These are phyloP conservation scores for Fusarium sublunatum DNA, from an alignment of 2,329 filamentous ascomycete genomes.

Conservation along the genomic window DNA sequence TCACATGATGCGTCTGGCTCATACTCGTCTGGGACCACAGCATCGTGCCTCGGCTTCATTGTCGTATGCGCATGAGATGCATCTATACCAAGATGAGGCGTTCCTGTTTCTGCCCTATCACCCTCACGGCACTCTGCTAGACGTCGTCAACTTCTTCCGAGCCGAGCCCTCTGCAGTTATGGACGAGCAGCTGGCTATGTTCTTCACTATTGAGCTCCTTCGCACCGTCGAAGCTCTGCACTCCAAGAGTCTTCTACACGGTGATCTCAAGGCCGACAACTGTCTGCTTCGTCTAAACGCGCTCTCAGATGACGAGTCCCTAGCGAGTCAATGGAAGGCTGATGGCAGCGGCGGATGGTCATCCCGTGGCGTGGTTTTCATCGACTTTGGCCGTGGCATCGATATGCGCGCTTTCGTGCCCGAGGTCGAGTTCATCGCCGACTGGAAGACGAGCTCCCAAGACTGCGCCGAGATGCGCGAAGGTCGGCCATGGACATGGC, in stretches of 20 bases:
- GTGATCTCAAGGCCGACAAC: conserved; percentile 96
- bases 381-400: conserved; percentile 94
- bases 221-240: conserved; percentile 91
- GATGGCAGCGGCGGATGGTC: conserved; percentile 83
- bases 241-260: conserved; percentile 81
- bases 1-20: conserved; percentile 88
- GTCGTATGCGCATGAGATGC: conserved; percentile 87
- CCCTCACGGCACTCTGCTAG: conserved; percentile 91
- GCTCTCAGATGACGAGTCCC: conserved; percentile 55
- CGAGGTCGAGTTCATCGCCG: conserved; percentile 85
- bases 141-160: conserved; percentile 88
- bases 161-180: conserved; percentile 78
- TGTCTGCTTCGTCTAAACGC: conserved; percentile 85
- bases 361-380: conserved; percentile 82
- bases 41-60: conserved; percentile 81
- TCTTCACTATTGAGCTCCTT: conserved; percentile 91
- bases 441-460: conserved; percentile 88
- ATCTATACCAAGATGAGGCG: conserved; percentile 89
- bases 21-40: conserved; percentile 77
- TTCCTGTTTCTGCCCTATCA: conserved; percentile 90
- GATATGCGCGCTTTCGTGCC: conserved; percentile 88
- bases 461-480: conserved; percentile 98
- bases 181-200: conserved; percentile 94
- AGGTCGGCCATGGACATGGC: conserved; percentile 93
- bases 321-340: conserved; percentile 74